Evolutionary conservation across 2,329 filamentous ascomycete genomes (phyloP).

Genomic region (Trichoderma guizhouense): DNA sequence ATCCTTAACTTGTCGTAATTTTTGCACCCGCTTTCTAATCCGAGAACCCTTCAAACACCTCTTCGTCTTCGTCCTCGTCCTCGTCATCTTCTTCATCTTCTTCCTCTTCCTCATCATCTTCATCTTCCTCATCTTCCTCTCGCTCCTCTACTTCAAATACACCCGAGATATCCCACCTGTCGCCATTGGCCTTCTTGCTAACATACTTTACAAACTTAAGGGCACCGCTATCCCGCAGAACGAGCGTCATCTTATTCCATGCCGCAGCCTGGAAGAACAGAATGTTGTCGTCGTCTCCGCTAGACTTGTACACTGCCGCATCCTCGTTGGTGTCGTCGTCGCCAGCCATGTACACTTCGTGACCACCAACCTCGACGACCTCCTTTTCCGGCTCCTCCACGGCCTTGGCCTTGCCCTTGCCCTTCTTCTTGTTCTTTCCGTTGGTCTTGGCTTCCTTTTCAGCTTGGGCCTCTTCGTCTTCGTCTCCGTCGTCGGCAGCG

Average conservation of each 20-base stretch:
- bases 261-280: constrained; percentile 60
- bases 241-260: constrained; percentile 92
- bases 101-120: constrained; percentile 32
- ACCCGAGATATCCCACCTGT: constrained; percentile 87
- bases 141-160: constrained; percentile 68
- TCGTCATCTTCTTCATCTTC: constrained; percentile 45
- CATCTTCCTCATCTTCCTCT: constrained; percentile 38
- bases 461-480: constrained; percentile 33
- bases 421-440: constrained; percentile 24
- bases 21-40: constrained; percentile 26
- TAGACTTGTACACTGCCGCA: constrained; percentile 82
- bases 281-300: constrained; percentile 70
- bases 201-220: constrained; percentile 97
- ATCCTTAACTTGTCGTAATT: neutral
- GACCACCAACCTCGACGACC: constrained; percentile 64
- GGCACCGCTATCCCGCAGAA: constrained; percentile 79
- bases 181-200: constrained; percentile 74
- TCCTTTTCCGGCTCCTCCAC: constrained; percentile 33
- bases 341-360: constrained; percentile 91
- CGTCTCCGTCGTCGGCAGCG: constrained; percentile 50
- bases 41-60: constrained; percentile 59
- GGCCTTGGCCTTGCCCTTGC: constrained; percentile 29
- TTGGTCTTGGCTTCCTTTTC: constrained; percentile 32
- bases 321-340: constrained; percentile 70
- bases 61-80: constrained; percentile 49